Evolutionary conservation across 2,329 filamentous ascomycete genomes (phyloP), one percentile per base, ranked within the genome.

Genomic region (Colletotrichum viniferum): DNA sequence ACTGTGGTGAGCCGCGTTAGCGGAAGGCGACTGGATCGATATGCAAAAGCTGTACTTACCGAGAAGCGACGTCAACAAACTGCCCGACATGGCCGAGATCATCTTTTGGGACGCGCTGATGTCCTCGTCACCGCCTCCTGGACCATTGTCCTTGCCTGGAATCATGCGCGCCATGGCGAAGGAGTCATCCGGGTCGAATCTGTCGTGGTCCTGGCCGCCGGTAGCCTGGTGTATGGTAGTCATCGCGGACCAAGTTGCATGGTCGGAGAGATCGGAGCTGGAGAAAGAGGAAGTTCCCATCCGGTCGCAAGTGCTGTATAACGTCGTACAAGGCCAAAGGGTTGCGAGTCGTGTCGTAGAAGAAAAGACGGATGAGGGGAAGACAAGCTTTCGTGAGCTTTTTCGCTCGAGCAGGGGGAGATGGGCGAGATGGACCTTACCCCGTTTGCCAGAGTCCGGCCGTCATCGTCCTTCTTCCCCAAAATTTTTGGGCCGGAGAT

Each of bases 61-160:
- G 56, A 98, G 90, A 30, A 98, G 85, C 24, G 96, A 97, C 10
- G 96, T 98, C 77, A 98, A 84, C 73, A 99, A 86, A 85, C 96
- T 98, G 75, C 97, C 97, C 70, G 94, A 94, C 78, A 96, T 95
- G 65, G 97, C 97, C 72, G 96, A 98, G 70, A 98, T 84, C 97
- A 99, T 99, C 87, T 96, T 97, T 87, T 98, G 96, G 14, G 90
- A 85, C 26, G 96, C 90, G 7, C 96, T 96, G 78, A 97, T 95
- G 77, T 96, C 92, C 30, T 88, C 85, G 71, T 85, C 84, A 72
- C 83, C 83, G 70, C 68, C 72, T 78, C 28, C 63, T 63, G 61
- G 61, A 0, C 71, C 62, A 18, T 78, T 69, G 28, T 74, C 66
- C 58, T 79, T 78, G 14, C 77, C 60, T 60, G 80, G 78, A 64